A percentile compares a stretch with the other conserved stretches of the same genome.
These are phyloP conservation scores for Medicago lupulina DNA, from an alignment of 306 rosid genomes.

Conservation along the genomic window DNA sequence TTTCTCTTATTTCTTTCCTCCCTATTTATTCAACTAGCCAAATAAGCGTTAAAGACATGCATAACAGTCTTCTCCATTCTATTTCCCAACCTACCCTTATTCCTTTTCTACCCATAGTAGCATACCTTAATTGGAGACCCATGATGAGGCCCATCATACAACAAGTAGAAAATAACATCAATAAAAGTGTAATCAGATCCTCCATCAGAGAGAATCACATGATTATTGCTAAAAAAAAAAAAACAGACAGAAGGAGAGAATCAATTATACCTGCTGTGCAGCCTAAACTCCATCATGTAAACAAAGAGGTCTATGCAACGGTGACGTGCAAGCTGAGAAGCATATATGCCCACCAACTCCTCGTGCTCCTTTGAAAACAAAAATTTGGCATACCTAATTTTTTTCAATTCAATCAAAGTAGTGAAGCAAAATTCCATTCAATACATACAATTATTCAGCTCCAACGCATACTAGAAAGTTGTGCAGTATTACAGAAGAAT, in stretches of 20 bases:
- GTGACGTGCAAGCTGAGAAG: constrained; percentile 93
- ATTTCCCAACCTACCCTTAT: constrained; percentile 10
- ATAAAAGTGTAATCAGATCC: constrained; percentile 26
- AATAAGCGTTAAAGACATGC: neutral
- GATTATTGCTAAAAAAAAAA: constrained; percentile 8
- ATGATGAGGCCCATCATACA: neutral
- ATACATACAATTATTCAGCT: constrained; percentile 19
- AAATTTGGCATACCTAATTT: constrained; percentile 92
- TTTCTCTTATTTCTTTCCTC: neutral
- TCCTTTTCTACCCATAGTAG: constrained; percentile 3
- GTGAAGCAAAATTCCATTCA: constrained; percentile 36
- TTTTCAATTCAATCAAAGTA: constrained; percentile 22
- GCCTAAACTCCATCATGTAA: constrained; percentile 97
- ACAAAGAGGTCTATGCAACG: constrained; percentile 93
- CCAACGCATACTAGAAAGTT: constrained; percentile 24
- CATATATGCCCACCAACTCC: constrained; percentile 95
- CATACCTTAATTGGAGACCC: neutral
- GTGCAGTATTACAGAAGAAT: constrained; percentile 37
- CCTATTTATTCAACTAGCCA: neutral
- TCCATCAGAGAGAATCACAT: constrained; percentile 7
- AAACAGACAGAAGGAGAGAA: constrained; percentile 11
- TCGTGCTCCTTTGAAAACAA: constrained; percentile 93
- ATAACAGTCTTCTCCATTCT: neutral
- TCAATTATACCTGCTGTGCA: constrained; percentile 77
- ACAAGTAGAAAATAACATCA: constrained; percentile 21